phyloP scores from a whole-genome alignment of 2,329 filamentous ascomycete genomes.

The Lomentospora prolificans region DNA sequence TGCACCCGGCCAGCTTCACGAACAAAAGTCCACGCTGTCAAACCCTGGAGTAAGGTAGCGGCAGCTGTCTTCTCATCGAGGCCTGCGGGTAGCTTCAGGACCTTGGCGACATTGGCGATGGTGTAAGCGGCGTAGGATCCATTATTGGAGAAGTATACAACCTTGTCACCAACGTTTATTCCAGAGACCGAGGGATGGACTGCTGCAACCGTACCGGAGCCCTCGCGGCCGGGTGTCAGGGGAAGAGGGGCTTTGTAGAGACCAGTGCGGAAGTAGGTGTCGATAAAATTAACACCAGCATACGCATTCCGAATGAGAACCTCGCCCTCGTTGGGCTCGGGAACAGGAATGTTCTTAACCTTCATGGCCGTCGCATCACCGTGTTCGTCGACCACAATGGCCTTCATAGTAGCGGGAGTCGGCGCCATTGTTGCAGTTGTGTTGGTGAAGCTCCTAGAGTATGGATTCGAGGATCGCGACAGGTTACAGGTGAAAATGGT shows the following conservation, averaged over 20 bases:
- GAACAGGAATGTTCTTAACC: slow-evolving; percentile 39
- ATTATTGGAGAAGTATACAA: slow-evolving; percentile 53
- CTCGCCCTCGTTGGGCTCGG: slow-evolving; percentile 56
- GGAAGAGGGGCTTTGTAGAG: slow-evolving; percentile 64
- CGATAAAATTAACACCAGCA: slow-evolving; percentile 80
- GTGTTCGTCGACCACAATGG: slow-evolving; percentile 3
- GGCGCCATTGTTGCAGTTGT: neutral
- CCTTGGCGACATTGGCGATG: slow-evolving; percentile 39
- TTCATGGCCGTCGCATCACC: slow-evolving; percentile 1
- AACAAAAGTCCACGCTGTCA: slow-evolving; percentile 73
- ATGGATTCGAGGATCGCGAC: neutral
- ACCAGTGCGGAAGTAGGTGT: slow-evolving; percentile 81
- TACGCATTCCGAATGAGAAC: slow-evolving; percentile 73
- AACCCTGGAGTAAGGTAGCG: slow-evolving; percentile 65
- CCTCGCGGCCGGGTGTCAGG: slow-evolving; percentile 71
- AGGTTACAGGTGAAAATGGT: neutral
- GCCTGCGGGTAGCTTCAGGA: slow-evolving; percentile 53
- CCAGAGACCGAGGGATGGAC: slow-evolving; percentile 41
- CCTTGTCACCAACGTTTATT: slow-evolving; percentile 58
- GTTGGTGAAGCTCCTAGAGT: neutral
- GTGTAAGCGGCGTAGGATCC: slow-evolving; percentile 49
- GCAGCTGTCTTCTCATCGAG: slow-evolving; percentile 54
- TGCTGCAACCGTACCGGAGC: slow-evolving; percentile 58
- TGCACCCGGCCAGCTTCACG: slow-evolving; percentile 68
- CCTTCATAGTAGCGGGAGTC: neutral